These are phyloP conservation scores for Trypethelium eluteriae DNA, from an alignment of 495 filamentous ascomycete genomes.

Conservation along the genomic window DNA sequence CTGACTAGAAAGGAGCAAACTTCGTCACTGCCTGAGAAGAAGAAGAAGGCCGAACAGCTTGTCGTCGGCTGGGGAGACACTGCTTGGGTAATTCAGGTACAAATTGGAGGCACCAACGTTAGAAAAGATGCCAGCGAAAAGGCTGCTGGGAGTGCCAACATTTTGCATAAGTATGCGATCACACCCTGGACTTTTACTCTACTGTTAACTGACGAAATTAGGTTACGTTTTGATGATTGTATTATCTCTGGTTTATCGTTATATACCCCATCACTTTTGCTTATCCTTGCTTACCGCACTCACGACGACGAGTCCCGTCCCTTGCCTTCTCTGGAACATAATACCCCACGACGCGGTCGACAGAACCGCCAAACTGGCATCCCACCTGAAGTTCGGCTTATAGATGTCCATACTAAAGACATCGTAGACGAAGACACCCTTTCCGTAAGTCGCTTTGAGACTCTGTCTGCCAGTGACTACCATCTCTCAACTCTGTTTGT, in stretches of 20 bases:
- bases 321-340: slow-evolving; percentile 39
- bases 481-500: slow-evolving; percentile 78
- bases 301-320: slow-evolving; percentile 55
- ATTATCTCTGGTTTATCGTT: slow-evolving; percentile 93
- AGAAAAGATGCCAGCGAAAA: slow-evolving; percentile 64
- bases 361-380: slow-evolving; percentile 64
- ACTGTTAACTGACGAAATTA: slow-evolving; percentile 30
- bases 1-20: not conserved
- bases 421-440: slow-evolving; percentile 73
- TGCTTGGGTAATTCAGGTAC: slow-evolving; percentile 89
- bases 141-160: slow-evolving; percentile 72
- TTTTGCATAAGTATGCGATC: slow-evolving; percentile 72
- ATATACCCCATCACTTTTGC: slow-evolving; percentile 84
- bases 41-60: slow-evolving; percentile 60
- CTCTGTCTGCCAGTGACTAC: slow-evolving; percentile 83
- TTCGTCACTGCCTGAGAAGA: slow-evolving; percentile 27
- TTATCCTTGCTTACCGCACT: slow-evolving; percentile 82
- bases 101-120: slow-evolving; percentile 60
- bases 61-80: slow-evolving; percentile 92
- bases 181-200: slow-evolving; percentile 18
- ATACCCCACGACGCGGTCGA: slow-evolving; percentile 50
- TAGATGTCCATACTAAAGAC: slow-evolving; percentile 71
- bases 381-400: slow-evolving; percentile 81
- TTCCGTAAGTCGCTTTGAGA: slow-evolving; percentile 74
- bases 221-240: slow-evolving; percentile 81